Evolutionary conservation across 768 basidiomycete species (phyloP).

Genomic region (Sistotremastrum suecicum): DNA sequence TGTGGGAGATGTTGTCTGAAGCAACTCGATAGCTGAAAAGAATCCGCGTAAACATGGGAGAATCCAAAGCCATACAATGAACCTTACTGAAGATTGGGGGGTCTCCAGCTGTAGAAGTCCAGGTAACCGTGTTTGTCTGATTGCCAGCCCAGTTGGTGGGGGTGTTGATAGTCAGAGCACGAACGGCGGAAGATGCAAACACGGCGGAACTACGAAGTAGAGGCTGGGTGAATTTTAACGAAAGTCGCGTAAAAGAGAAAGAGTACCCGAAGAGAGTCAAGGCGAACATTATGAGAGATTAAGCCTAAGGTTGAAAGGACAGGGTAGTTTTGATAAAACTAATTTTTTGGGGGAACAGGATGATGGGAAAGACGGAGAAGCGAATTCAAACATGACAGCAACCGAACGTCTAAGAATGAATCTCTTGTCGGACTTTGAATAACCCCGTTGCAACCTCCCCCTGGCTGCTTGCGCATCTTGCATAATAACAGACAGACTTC

Average conservation of each 20-base stretch:
- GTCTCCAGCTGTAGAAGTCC: conserved; percentile 30
- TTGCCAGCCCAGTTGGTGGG: conserved; percentile 21
- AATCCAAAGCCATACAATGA: background rate
- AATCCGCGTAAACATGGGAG: conserved; percentile 10
- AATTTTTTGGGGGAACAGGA: background rate
- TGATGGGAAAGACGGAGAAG: background rate
- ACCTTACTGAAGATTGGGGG: conserved; percentile 19
- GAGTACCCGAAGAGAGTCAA: conserved; percentile 9
- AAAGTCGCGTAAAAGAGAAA: background rate
- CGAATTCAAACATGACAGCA: background rate
- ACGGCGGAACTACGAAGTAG: conserved; percentile 22
- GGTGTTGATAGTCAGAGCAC: conserved; percentile 30
- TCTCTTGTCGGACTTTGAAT: background rate
- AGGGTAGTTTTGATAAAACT: conserved; percentile 14
- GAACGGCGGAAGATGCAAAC: conserved; percentile 28
- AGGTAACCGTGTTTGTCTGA: conserved; percentile 27
- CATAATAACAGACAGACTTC: background rate
- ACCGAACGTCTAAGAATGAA: background rate
- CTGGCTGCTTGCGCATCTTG: background rate
- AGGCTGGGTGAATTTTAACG: background rate
- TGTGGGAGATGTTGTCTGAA: conserved; percentile 34
- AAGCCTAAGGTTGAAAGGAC: conserved; percentile 12
- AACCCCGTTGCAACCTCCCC: background rate
- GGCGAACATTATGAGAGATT: conserved; percentile 29
- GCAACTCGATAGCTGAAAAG: conserved; percentile 26